Conservation (phyloP, 2,329 filamentous ascomycete species). For the Calonectria pteridis region DNA sequence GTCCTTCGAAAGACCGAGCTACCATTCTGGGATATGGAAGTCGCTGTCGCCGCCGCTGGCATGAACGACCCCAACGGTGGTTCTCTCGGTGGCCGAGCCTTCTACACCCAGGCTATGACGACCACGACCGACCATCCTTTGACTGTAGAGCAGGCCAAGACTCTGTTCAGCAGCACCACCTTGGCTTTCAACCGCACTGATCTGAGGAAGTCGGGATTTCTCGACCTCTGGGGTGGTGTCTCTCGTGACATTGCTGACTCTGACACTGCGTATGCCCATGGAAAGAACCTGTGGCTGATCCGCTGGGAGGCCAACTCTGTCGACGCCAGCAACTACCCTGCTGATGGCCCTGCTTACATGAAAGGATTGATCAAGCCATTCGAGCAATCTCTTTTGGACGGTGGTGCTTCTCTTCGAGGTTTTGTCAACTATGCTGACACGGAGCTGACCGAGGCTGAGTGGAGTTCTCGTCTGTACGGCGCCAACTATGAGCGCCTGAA, state of each 20-base stretch:
- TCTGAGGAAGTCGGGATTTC: constrained; percentile 35
- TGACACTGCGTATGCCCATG: constrained; percentile 40
- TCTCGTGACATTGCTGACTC: constrained; percentile 36
- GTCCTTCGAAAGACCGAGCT: constrained; percentile 35
- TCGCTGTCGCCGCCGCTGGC: constrained; percentile 31
- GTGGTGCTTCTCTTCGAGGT: constrained; percentile 36
- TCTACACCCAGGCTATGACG: constrained; percentile 38
- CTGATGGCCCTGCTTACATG: constrained; percentile 35
- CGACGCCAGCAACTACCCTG: constrained; percentile 30
- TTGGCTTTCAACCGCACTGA: constrained; percentile 42
- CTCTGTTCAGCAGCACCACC: constrained; percentile 32
- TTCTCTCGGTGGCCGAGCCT: constrained; percentile 36
- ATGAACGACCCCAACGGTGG: constrained; percentile 40
- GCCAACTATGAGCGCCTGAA: constrained; percentile 36
- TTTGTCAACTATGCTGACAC: constrained; percentile 45
- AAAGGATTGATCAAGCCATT: constrained; percentile 40
- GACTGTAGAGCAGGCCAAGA: constrained; percentile 34
- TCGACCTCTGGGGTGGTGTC: constrained; percentile 44
- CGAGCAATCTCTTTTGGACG: constrained; percentile 33
- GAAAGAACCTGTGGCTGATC: constrained; percentile 41
- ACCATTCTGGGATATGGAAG: constrained; percentile 40
- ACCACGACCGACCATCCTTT: constrained; percentile 41
- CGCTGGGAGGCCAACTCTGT: constrained; percentile 36
- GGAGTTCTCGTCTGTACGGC: constrained; percentile 41
- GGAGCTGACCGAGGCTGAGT: constrained; percentile 37